Percentiles rank a stretch among this genome's conserved stretches.
These are phyloP conservation scores for Coemansia sp. DNA, from an alignment of 192 early-diverging fungal genomes.

Conservation along the genomic window DNA sequence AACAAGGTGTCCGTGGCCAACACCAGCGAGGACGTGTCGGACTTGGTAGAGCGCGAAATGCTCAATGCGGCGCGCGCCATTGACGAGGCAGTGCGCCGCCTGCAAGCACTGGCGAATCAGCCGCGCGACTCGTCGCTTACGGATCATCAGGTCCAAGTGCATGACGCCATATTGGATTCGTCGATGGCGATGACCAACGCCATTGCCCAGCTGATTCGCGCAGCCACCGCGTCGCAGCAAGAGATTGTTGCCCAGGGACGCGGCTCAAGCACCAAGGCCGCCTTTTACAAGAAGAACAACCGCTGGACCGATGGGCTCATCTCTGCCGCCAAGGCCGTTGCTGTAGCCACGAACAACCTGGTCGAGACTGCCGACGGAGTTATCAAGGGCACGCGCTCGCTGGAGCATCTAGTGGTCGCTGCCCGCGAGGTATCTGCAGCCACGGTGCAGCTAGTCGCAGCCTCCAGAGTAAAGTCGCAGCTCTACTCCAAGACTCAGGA, in stretches of 20 bases:
- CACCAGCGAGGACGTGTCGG: slow-evolving; percentile 78
- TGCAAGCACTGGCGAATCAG: slow-evolving; percentile 79
- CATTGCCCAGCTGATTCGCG: slow-evolving; percentile 91
- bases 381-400: slow-evolving; percentile 82
- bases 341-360: slow-evolving; percentile 87
- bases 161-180: slow-evolving; percentile 86
- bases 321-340: slow-evolving; percentile 94
- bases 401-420: slow-evolving; percentile 98
- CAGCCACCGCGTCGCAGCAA: slow-evolving; percentile 94
- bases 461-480: slow-evolving; percentile 92
- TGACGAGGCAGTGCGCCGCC: slow-evolving; percentile 82
- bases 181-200: slow-evolving; percentile 94
- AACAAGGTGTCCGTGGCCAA: slow-evolving; percentile 47
- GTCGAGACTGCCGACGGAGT: slow-evolving; percentile 98
- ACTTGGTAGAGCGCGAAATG: slow-evolving; percentile 95
- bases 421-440: slow-evolving; percentile 96
- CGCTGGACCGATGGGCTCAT: slow-evolving; percentile 99
- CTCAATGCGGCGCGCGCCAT: slow-evolving; percentile 88
- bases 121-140: slow-evolving; percentile 73
- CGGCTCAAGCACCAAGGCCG: slow-evolving; percentile 75
- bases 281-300: slow-evolving; percentile 99
- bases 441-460: slow-evolving; percentile 96
- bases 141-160: slow-evolving; percentile 84
- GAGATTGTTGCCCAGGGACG: slow-evolving; percentile 96
- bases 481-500: slow-evolving; percentile 94